Evolutionary conservation across 2,329 filamentous ascomycete species (phyloP), one percentile per base, ranked within the genome.

Genomic region (Phialocephala sp.): DNA sequence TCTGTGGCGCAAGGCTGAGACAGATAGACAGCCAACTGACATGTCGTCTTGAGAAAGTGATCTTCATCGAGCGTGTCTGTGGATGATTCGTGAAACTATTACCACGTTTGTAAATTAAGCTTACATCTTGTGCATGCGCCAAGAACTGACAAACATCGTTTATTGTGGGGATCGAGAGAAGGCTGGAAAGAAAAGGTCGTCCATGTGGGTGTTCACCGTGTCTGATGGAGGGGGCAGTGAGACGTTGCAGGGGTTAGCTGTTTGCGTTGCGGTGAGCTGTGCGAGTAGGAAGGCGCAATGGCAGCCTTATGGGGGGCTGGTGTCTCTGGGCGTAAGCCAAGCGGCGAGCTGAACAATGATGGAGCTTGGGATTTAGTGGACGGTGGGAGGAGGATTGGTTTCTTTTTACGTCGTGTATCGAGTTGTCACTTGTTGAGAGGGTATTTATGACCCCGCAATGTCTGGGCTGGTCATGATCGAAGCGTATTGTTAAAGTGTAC

Each of bases 161-260:
- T 32, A 32, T 3, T 32, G 6, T 32, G 27, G 27, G 27, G 27
- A 32, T 32, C 27, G 27, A 32, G 27, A 32, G 27, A 32, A 32
- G 27, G 27, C 27, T 32, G 27, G 6, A 32, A 32, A 32, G 27
- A 6, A 32, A 32, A 32, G 27, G 27, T 32, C 27, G 37, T 12
- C 4, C 15, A 20, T 2, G 43, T 50, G n/a, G 45, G 45, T 22
- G 45, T 50, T 50, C 45, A 50, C 45, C 45, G 45, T 50, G n/a
- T 24, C 24, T 54, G 27, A 54, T 27, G 22, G 50, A 54, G 50
- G 50, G 50, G 50, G 50, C 22, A 32, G 50, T 54, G 50, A 54
- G 24, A 54, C 50, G 27, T 14, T 54, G 50, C 50, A 54, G 50
- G 50, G 50, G n/a, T 54, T 32, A 32, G 50, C 11, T 54, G 50